These are phyloP conservation scores for Flaveria ramosissima DNA, from an alignment of 129 eudicot genomes.

Conservation along the genomic window DNA sequence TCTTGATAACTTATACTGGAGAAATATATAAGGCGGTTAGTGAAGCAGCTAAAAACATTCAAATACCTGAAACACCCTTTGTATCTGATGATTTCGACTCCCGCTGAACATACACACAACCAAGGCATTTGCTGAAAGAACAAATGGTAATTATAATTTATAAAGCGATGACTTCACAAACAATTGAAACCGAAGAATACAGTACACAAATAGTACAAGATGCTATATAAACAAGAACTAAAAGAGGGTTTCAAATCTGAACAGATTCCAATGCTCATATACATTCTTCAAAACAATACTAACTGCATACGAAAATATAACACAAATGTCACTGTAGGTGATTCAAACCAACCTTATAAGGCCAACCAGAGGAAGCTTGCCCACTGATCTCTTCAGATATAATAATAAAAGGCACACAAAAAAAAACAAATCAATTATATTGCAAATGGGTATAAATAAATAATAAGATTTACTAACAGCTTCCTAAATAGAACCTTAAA, in stretches of 20 bases:
- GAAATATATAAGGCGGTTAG: background rate
- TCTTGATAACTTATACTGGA: background rate
- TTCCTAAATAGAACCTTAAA: background rate
- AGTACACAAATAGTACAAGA: slow-evolving; percentile 3
- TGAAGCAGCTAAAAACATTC: slow-evolving; percentile 4
- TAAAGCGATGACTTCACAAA: background rate
- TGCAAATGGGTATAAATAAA: background rate
- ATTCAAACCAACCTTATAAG: slow-evolving; percentile 83
- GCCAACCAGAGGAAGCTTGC: slow-evolving; percentile 96
- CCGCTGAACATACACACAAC: slow-evolving; percentile 95
- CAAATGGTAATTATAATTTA: background rate
- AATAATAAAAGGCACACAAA: slow-evolving; percentile 19
- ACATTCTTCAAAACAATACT: background rate
- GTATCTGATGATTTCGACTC: slow-evolving; percentile 85
- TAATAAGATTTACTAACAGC: background rate
- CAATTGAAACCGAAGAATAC: slow-evolving; percentile 7
- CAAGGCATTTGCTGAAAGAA: slow-evolving; percentile 91
- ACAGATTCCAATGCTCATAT: background rate
- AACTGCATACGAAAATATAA: background rate
- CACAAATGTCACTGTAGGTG: background rate
- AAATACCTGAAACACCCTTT: slow-evolving; percentile 90
- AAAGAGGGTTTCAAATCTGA: background rate
- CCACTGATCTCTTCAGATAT: slow-evolving; percentile 90
- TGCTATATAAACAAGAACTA: slow-evolving; percentile 2
- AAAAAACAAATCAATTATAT: slow-evolving; percentile 35